These are phyloP conservation scores for Decorospora gaudefroyi DNA, from an alignment of 2,329 filamentous ascomycete species.

Conservation along the genomic window DNA sequence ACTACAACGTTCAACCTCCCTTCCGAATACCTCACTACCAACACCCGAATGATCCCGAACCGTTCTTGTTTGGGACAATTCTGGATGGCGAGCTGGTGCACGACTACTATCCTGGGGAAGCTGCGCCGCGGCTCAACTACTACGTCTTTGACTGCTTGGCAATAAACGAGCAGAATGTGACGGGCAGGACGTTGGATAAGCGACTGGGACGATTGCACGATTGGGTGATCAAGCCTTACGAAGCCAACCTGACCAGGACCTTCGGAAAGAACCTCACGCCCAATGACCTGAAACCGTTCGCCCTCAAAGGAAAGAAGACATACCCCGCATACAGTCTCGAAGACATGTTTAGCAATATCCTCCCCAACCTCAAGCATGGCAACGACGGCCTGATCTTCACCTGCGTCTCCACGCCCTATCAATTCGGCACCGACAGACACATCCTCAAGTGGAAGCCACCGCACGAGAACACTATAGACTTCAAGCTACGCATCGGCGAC, in stretches of 20 bases:
- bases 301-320: slow-evolving; percentile 84
- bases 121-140: slow-evolving; percentile 70
- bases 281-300: slow-evolving; percentile 65
- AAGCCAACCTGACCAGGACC: slow-evolving; percentile 56
- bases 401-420: slow-evolving; percentile 84
- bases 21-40: slow-evolving; percentile 80
- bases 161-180: slow-evolving; percentile 74
- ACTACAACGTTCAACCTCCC: slow-evolving; percentile 75
- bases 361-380: slow-evolving; percentile 83
- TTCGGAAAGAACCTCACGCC: slow-evolving; percentile 58
- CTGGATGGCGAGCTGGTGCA: slow-evolving; percentile 93
- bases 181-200: slow-evolving; percentile 82
- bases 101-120: slow-evolving; percentile 70
- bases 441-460: slow-evolving; percentile 99
- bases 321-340: slow-evolving; percentile 81
- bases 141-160: slow-evolving; percentile 93
- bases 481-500: slow-evolving; percentile 71
- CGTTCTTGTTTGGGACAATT: slow-evolving; percentile 79
- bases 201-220: slow-evolving; percentile 84
- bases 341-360: slow-evolving; percentile 80
- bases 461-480: slow-evolving; percentile 93
- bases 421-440: slow-evolving; percentile 85
- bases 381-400: slow-evolving; percentile 98
- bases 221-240: slow-evolving; percentile 73
- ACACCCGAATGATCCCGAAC: slow-evolving; percentile 57